Evolutionary conservation across 2,329 filamentous ascomycete genomes (phyloP).

Genomic region (Paecilomyces niveus): DNA sequence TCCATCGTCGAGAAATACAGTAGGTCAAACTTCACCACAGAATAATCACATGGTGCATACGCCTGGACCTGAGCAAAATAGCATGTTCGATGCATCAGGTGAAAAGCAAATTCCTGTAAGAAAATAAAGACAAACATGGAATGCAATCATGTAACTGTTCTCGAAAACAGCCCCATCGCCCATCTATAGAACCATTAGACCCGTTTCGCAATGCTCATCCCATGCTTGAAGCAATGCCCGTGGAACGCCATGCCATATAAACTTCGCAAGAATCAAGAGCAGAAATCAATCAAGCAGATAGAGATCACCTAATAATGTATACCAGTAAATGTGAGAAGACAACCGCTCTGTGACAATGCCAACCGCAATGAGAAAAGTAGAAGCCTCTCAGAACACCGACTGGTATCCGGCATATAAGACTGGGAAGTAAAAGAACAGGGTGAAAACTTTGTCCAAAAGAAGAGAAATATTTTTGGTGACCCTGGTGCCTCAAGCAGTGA

Average conservation of each 20-base stretch:
- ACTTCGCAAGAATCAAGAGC: neutral
- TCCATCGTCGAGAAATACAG: neutral
- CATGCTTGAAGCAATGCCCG: neutral
- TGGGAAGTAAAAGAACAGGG: neutral
- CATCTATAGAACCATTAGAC: neutral
- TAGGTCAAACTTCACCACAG: neutral
- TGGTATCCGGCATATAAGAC: neutral
- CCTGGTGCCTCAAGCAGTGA: conserved; percentile 27
- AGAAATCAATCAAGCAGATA: neutral
- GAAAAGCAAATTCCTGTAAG: neutral
- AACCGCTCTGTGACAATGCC: neutral
- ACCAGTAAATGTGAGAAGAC: neutral
- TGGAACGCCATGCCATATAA: neutral
- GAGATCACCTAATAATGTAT: neutral
- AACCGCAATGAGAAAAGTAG: neutral
- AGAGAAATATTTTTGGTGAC: neutral
- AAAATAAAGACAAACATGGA: neutral
- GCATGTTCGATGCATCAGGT: neutral
- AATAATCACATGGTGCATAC: neutral
- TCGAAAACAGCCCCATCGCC: neutral
- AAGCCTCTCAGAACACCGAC: neutral
- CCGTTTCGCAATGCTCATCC: neutral
- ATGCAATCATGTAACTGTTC: neutral
- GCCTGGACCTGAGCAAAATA: neutral
- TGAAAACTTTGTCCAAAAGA: neutral